These are phyloP conservation scores for Aspergillus ostianus DNA, from an alignment of 495 filamentous ascomycete genomes.

Conservation along the genomic window DNA sequence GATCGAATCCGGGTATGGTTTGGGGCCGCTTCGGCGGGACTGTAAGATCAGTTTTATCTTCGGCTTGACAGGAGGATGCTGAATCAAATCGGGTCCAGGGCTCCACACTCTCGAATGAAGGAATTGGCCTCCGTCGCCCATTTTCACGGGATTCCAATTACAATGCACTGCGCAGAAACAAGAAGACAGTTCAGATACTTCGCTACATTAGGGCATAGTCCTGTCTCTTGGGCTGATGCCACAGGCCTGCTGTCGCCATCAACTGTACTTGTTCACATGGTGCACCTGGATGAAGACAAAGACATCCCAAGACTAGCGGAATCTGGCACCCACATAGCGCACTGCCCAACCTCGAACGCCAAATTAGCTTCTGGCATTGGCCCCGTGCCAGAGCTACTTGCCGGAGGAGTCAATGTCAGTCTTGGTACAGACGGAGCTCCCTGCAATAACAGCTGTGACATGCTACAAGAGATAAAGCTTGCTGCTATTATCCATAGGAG, in stretches of 20 bases:
- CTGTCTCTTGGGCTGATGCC: slow-evolving; percentile 43
- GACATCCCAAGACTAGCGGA: slow-evolving; percentile 39
- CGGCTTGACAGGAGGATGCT: neutral
- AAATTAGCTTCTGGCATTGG: slow-evolving; percentile 51
- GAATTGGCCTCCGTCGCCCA: slow-evolving; percentile 22
- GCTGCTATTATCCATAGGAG: slow-evolving; percentile 53
- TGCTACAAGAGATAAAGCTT: slow-evolving; percentile 52
- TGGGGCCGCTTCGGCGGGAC: slow-evolving; percentile 49
- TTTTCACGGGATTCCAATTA: slow-evolving; percentile 42
- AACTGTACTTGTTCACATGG: slow-evolving; percentile 47
- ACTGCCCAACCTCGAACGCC: slow-evolving; percentile 50
- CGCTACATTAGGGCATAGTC: slow-evolving; percentile 37
- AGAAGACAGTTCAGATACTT: slow-evolving; percentile 42
- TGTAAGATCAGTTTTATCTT: slow-evolving; percentile 26
- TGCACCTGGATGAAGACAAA: slow-evolving; percentile 42
- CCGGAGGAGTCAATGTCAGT: slow-evolving; percentile 38
- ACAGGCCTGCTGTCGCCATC: slow-evolving; percentile 38
- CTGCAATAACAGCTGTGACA: slow-evolving; percentile 51
- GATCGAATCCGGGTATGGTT: slow-evolving; percentile 52
- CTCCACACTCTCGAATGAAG: neutral
- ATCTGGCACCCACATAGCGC: slow-evolving; percentile 46
- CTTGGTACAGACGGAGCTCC: slow-evolving; percentile 51
- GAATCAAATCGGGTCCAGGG: neutral
- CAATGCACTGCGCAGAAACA: slow-evolving; percentile 44
- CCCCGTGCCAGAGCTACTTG: slow-evolving; percentile 41